These are phyloP conservation scores for Calcarisporium arbuscula DNA, from an alignment of 2,329 filamentous ascomycete genomes.

Conservation along the genomic window DNA sequence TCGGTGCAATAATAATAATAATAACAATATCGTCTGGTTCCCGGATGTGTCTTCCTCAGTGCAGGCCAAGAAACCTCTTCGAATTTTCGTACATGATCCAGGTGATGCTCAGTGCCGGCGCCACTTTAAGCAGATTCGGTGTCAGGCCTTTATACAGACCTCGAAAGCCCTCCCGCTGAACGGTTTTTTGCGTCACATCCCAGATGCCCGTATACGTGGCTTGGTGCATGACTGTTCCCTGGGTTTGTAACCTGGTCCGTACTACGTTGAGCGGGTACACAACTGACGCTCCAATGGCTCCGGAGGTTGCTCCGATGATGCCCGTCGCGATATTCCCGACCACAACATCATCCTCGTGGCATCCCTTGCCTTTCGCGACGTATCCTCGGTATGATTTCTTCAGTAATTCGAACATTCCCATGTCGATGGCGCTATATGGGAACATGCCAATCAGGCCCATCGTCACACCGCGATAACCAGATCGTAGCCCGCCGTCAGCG, in stretches of 20 bases:
- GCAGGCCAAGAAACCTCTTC: slow-evolving; percentile 61
- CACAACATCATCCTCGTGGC: slow-evolving; percentile 76
- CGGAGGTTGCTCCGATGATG: slow-evolving; percentile 83
- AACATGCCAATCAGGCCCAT: slow-evolving; percentile 97
- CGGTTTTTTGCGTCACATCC: slow-evolving; percentile 80
- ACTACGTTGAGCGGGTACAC: slow-evolving; percentile 95
- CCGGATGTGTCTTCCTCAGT: slow-evolving; percentile 24
- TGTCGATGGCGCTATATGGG: slow-evolving; percentile 93
- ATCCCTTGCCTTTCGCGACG: slow-evolving; percentile 61
- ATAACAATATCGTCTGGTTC: no score
- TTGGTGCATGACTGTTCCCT: slow-evolving; percentile 87
- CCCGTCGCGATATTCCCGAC: slow-evolving; percentile 81
- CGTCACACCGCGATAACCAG: slow-evolving; percentile 86
- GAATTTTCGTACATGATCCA: slow-evolving; percentile 92
- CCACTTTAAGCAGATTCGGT: slow-evolving; percentile 92
- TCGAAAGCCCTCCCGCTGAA: slow-evolving; percentile 73
- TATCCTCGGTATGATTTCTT: slow-evolving; percentile 68
- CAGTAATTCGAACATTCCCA: slow-evolving; percentile 89
- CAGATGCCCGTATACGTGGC: slow-evolving; percentile 84
- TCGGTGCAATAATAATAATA: no score
- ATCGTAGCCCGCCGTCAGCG: slow-evolving; percentile 62
- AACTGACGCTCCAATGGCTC: slow-evolving; percentile 84
- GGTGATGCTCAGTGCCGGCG: slow-evolving; percentile 90
- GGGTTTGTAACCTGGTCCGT: slow-evolving; percentile 84
- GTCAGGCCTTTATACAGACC: slow-evolving; percentile 94